Conservation (phyloP, 2,329 filamentous ascomycete genomes). For the Pseudocercospora fuligena region DNA sequence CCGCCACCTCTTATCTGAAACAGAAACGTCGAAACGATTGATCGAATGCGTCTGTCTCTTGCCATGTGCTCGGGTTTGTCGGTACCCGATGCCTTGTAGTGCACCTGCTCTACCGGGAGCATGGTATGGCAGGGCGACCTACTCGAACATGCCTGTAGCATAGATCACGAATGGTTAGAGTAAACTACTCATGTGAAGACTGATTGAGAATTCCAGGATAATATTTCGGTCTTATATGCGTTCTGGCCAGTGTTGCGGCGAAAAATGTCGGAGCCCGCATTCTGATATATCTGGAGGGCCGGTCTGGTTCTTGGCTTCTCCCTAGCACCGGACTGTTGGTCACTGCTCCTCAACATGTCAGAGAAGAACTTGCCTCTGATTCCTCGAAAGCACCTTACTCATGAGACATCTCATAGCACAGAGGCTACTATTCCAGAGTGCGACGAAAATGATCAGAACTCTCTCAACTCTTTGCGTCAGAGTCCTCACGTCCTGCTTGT, state of each 20-base stretch:
- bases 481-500: not conserved
- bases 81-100: not conserved
- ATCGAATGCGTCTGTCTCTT: not conserved
- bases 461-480: not conserved
- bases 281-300: not conserved
- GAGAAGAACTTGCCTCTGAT: not conserved
- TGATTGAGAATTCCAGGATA: not conserved
- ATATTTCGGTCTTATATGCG: not conserved
- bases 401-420: not conserved
- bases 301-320: not conserved
- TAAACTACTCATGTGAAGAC: not conserved
- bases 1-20: not conserved
- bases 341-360: not conserved
- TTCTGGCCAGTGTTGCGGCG: not conserved
- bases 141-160: not conserved
- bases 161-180: not conserved
- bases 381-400: not conserved
- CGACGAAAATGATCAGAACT: not conserved
- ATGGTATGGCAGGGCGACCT: not conserved
- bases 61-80: not conserved
- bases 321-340: not conserved
- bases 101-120: not conserved
- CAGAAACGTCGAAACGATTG: not conserved
- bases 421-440: not conserved
- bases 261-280: not conserved